Percentiles rank a stretch among this genome's conserved stretches.
Conservation (phyloP, 169 alveolate species). For the Plasmodium blacklocki region DNA sequence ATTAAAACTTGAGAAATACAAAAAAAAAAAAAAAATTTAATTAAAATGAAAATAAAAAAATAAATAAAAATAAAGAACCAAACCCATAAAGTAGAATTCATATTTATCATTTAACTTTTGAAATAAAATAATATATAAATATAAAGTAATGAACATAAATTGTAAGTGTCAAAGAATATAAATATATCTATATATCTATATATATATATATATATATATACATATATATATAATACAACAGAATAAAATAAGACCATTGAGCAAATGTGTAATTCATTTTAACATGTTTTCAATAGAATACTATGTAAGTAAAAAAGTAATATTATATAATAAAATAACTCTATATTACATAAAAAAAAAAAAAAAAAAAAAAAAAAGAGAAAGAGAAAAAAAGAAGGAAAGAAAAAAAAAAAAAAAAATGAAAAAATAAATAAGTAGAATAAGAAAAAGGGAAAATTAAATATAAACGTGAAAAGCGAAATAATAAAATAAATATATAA, state of each 20-base stretch:
- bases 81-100: conserved; percentile 15
- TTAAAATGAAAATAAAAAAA: not conserved
- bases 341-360: conserved; percentile 49
- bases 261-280: conserved; percentile 75
- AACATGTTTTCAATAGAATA: conserved; percentile 65
- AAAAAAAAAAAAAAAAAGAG: not conserved
- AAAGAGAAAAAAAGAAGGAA: too few species aligned
- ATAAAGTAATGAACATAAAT: conserved; percentile 44
- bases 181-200: conserved; percentile 29
- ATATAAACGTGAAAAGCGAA: too few species aligned
- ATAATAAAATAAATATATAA: too few species aligned
- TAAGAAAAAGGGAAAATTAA: too few species aligned
- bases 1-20: too few species aligned
- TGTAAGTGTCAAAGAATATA: conserved; percentile 16
- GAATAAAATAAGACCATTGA: conserved; percentile 51
- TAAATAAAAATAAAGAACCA: conserved; percentile 26
- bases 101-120: conserved; percentile 38
- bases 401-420: too few species aligned
- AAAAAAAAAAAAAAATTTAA: not conserved
- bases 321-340: conserved; percentile 42
- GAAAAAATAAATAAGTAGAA: too few species aligned
- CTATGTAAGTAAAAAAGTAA: conserved; percentile 19
- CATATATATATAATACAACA: not conserved
- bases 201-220: not conserved
- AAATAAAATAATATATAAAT: conserved; percentile 16